Base-by-base conservation (phyloP, 2,329 filamentous ascomycete genomes). In the Berkeleyomyces rouxiae region DNA sequence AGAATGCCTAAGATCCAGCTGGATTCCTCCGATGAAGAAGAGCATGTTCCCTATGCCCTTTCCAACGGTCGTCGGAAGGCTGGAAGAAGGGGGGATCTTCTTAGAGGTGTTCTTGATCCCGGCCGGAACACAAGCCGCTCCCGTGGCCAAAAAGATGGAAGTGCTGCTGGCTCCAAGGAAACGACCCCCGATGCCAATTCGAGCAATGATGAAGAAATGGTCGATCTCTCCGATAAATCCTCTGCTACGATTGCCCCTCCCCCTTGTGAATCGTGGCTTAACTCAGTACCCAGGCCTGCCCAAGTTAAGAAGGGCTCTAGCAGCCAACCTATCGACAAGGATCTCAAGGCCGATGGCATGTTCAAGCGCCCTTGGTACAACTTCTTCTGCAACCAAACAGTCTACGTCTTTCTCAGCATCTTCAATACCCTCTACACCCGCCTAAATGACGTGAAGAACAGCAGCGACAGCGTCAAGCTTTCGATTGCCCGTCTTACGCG, bases 351-450 rank as follows among this genome's bases (percentile, higher is more conserved):
- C 65, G 90, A 96, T 65, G 87, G 90, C 60, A 85, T 88, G 64
- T 95, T 93, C 74, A 80, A 81, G 67, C 87, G 91, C 57, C 84
- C 84, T 9, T 85, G 83, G 74, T 95, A 90, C 76, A 92, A 92
- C 71, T 83, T 97, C 71, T 99, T 95, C 76, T 86, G 86, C 71
- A 97, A 96, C 72, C 82, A 90, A 69, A 89, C 87, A 3, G 86
- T 99, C 65, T 96, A 90, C 71, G 91, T 93, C 73, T 97, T 99
- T 78, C 87, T 99, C 76, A 88, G 87, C 68, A 85, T 96, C 65
- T 93, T 99, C 72, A 84, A 96, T 70, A 87, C 87, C n/a, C 77
- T 99, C 4, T 97, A 96, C 74, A 83, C 85, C 69, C 85, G 93
- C 47, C 79, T 99, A 11, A 78, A 86, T 66, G 87, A 87, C 65